Percentiles rank a stretch among this genome's conserved stretches.
Conservation (phyloP, 305 asterid species). For the Caryopteris hybrid region DNA sequence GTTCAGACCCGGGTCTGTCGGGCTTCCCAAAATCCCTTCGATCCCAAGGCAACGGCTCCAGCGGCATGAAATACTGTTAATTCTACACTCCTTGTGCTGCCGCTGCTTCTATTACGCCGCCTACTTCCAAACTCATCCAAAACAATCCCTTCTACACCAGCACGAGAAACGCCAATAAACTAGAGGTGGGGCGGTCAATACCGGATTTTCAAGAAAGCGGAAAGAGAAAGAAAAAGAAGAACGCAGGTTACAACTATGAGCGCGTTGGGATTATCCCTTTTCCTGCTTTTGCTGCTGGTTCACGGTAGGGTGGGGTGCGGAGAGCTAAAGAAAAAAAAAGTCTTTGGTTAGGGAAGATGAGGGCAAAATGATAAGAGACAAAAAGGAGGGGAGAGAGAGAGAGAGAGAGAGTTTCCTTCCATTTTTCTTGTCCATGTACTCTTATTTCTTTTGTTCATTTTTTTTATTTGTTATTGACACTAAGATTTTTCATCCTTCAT, state of each 20-base stretch:
- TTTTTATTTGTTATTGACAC: not conserved
- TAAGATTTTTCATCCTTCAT: too few relatives aligned
- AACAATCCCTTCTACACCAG: slow-evolving; percentile 21
- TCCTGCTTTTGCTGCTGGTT: not conserved
- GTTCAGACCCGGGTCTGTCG: slow-evolving; percentile 36
- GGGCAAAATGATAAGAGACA: slow-evolving; percentile 40
- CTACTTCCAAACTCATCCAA: slow-evolving; percentile 26
- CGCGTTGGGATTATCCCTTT: not conserved
- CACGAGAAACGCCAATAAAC: not conserved
- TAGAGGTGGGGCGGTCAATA: not conserved
- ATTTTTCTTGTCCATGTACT: not conserved
- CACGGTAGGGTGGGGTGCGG: not conserved
- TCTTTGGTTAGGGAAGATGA: too few relatives aligned
- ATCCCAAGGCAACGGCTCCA: slow-evolving; percentile 48
- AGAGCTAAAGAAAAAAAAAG: too few relatives aligned
- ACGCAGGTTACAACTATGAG: not conserved
- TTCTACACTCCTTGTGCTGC: slow-evolving; percentile 6
- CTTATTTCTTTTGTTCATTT: not conserved
- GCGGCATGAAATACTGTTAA: slow-evolving; percentile 34
- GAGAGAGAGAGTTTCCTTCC: not conserved
- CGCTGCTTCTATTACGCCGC: slow-evolving; percentile 1
- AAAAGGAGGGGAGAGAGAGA: slow-evolving; percentile 10
- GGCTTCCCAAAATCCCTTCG: slow-evolving; percentile 48
- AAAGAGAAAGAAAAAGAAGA: not conserved
- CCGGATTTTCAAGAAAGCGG: too few relatives aligned